phyloP scores from a whole-genome alignment of 2,329 filamentous ascomycete genomes.

The Corynespora cassiicola region DNA sequence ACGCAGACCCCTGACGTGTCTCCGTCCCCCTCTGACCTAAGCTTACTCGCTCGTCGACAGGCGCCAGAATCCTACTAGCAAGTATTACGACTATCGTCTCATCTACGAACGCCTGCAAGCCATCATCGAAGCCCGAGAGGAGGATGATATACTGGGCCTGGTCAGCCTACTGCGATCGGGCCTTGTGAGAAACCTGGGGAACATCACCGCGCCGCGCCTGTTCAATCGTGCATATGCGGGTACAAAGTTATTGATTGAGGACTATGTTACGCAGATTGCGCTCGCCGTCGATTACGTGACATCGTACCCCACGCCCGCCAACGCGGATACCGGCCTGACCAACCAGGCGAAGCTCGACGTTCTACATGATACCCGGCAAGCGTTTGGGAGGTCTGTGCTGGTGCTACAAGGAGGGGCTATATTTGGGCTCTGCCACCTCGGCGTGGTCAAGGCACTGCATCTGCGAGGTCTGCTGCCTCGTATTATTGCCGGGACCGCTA shows the following conservation, averaged over 20 bases:
- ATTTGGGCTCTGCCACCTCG: constrained; percentile 88
- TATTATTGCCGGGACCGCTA: constrained; percentile 90
- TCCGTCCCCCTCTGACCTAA: constrained; percentile 3
- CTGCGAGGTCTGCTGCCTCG: constrained; percentile 80
- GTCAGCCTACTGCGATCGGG: constrained; percentile 82
- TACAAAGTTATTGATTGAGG: constrained; percentile 88
- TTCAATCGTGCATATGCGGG: constrained; percentile 88
- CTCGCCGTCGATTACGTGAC: constrained; percentile 80
- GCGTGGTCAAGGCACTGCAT: constrained; percentile 87
- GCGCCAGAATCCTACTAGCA: constrained; percentile 81
- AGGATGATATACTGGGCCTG: constrained; percentile 74
- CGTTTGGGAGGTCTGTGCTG: constrained; percentile 84
- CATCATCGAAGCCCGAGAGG: constrained; percentile 72
- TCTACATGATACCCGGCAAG: constrained; percentile 84
- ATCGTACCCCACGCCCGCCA: constrained; percentile 63
- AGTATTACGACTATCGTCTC: constrained; percentile 84
- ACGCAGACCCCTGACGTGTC: too few species aligned
- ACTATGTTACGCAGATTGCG: constrained; percentile 87
- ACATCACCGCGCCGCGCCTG: constrained; percentile 81
- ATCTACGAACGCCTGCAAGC: constrained; percentile 79
- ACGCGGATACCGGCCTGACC: constrained; percentile 61
- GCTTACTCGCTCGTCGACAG: constrained; percentile 51
- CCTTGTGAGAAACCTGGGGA: constrained; percentile 83
- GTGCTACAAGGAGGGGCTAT: constrained; percentile 90
- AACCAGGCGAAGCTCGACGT: constrained; percentile 84